Conservation (phyloP, 2,329 filamentous ascomycete genomes). For the Fusarium siculi region DNA sequence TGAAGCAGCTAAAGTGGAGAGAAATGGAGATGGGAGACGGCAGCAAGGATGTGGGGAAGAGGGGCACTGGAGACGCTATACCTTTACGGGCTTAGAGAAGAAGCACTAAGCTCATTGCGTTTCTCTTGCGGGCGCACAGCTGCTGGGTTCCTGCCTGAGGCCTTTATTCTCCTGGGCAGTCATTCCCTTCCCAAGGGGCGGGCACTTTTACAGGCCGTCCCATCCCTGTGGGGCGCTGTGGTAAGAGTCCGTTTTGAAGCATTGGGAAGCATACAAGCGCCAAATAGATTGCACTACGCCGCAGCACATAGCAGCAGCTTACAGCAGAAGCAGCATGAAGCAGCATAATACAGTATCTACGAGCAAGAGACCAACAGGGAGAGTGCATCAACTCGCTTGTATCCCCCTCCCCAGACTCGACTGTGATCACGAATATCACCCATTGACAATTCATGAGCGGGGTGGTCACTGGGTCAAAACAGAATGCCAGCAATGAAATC, state of each 20-base stretch:
- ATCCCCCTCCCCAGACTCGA: conserved; percentile 20
- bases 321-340: conserved; percentile 17
- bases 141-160: conserved; percentile 32
- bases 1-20: conserved; percentile 28
- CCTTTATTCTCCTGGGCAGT: neutral
- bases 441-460: conserved; percentile 34
- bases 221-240: conserved; percentile 22
- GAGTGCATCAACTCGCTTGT: conserved; percentile 11
- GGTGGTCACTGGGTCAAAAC: conserved; percentile 30
- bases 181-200: neutral
- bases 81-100: neutral
- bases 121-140: conserved; percentile 28
- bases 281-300: conserved; percentile 19
- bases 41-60: conserved; percentile 19
- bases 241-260: conserved; percentile 1
- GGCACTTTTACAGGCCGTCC: conserved; percentile 21
- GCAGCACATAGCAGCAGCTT: conserved; percentile 9
- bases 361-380: conserved; percentile 2
- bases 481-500: conserved; percentile 34
- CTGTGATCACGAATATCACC: conserved; percentile 1
- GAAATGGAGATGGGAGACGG: conserved; percentile 27
- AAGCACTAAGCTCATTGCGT: conserved; percentile 20
- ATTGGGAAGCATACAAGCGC: conserved; percentile 4
- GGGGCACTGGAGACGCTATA: neutral
- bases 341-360: conserved; percentile 1